Conservation (phyloP, 306 rosid genomes). For the Malus fusca region DNA sequence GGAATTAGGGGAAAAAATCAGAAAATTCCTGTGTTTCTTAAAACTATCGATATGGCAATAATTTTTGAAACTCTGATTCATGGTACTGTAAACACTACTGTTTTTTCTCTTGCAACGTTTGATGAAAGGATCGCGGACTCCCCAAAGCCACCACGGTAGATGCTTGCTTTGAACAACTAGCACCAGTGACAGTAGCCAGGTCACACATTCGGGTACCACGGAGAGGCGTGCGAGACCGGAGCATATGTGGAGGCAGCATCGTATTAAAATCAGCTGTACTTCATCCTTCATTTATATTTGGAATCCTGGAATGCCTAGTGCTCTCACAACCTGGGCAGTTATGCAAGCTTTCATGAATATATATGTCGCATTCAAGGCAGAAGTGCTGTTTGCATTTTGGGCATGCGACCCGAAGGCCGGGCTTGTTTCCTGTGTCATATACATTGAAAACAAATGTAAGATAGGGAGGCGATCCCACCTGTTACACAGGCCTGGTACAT, state of each 20-base stretch:
- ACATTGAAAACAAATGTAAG: conserved; percentile 1
- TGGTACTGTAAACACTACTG: background rate
- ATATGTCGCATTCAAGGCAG: conserved; percentile 88
- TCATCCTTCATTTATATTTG: conserved; percentile 27
- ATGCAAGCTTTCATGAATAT: conserved; percentile 90
- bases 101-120: background rate
- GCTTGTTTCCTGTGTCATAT: conserved; percentile 61
- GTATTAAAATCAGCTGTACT: background rate
- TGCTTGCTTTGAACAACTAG: background rate
- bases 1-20: background rate
- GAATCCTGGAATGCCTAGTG: conserved; percentile 49
- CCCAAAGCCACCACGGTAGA: too few species aligned
- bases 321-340: conserved; percentile 98
- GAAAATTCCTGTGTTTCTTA: background rate
- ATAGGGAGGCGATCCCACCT: background rate
- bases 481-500: background rate
- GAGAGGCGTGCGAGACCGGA: background rate
- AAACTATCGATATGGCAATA: background rate
- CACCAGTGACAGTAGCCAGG: background rate
- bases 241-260: background rate
- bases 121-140: background rate
- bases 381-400: conserved; percentile 83
- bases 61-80: background rate
- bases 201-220: too few species aligned
- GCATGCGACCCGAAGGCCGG: conserved; percentile 62